Percentiles rank a stretch among this genome's conserved stretches.
These are phyloP conservation scores for Linderina pennispora DNA, from an alignment of 192 early-diverging fungal species.

Conservation along the genomic window DNA sequence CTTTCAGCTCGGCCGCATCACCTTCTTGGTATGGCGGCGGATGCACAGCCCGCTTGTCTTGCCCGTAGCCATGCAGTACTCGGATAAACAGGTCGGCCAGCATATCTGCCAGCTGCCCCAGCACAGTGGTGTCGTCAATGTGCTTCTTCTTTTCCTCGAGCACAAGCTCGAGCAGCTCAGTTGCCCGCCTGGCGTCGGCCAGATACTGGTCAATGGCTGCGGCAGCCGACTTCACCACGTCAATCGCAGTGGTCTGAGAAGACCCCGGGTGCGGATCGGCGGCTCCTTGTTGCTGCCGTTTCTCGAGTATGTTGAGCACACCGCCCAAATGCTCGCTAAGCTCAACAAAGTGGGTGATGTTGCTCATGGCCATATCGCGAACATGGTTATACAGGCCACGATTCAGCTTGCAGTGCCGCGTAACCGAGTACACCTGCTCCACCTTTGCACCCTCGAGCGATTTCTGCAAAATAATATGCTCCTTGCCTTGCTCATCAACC, in stretches of 20 bases:
- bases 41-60: constrained; percentile 1
- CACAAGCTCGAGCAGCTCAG: constrained; percentile 15
- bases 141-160: constrained; percentile 32
- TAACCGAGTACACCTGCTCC: constrained; percentile 12
- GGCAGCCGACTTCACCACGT: constrained; percentile 3
- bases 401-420: constrained; percentile 34
- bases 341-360: constrained; percentile 21
- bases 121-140: constrained; percentile 3
- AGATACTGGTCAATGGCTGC: constrained; percentile 11
- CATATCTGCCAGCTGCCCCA: constrained; percentile 18
- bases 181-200: constrained; percentile 11
- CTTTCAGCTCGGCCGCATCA: not conserved
- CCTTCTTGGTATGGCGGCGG: constrained; percentile 3
- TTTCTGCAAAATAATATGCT: constrained; percentile 27
- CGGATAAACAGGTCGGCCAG: constrained; percentile 30
- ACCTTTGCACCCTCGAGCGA: not conserved
- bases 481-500: constrained; percentile 12
- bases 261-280: not conserved
- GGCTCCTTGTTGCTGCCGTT: too few species aligned
- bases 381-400: constrained; percentile 28
- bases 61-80: constrained; percentile 24
- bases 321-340: constrained; percentile 8
- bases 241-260: not conserved
- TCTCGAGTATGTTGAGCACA: too few species aligned
- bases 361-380: constrained; percentile 32